A percentile compares a stretch with the other conserved stretches of the same genome.
These are phyloP conservation scores for Chaetomium strumarium DNA, from an alignment of 2,329 filamentous ascomycete genomes.

Conservation along the genomic window DNA sequence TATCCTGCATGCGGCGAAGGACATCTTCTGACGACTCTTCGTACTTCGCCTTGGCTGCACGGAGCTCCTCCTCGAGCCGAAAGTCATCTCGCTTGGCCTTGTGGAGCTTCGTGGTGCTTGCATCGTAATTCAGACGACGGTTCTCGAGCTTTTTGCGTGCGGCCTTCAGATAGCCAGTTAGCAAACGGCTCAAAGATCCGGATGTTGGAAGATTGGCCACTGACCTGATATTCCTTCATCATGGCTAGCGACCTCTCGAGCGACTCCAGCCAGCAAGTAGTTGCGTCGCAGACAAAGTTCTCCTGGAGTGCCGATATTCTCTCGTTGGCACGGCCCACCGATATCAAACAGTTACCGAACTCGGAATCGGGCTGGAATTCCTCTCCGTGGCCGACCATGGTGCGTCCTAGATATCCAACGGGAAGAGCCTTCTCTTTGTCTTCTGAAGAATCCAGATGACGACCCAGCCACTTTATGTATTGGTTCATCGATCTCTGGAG, in stretches of 20 bases:
- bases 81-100: slow-evolving; percentile 94
- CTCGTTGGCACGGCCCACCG: slow-evolving; percentile 81
- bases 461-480: slow-evolving; percentile 84
- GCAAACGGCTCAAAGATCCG: neutral
- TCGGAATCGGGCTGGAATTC: slow-evolving; percentile 89
- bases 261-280: slow-evolving; percentile 82
- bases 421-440: slow-evolving; percentile 85
- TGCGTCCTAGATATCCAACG: slow-evolving; percentile 70
- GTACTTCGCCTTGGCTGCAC: slow-evolving; percentile 88
- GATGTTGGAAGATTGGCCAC: slow-evolving; percentile 23
- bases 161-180: slow-evolving; percentile 40
- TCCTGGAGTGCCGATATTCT: slow-evolving; percentile 81
- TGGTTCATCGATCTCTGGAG: slow-evolving; percentile 78
- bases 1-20: slow-evolving; percentile 86
- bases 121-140: slow-evolving; percentile 83
- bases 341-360: slow-evolving; percentile 79
- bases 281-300: slow-evolving; percentile 70
- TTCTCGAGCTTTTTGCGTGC: slow-evolving; percentile 92
- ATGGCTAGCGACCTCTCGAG: slow-evolving; percentile 82
- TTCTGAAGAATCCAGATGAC: slow-evolving; percentile 70
- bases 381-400: slow-evolving; percentile 84
- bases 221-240: slow-evolving; percentile 96
- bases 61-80: slow-evolving; percentile 84
- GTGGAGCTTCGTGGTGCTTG: slow-evolving; percentile 82
- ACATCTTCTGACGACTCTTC: slow-evolving; percentile 94